Percentiles rank a stretch among this genome's conserved stretches.
These are phyloP conservation scores for Funneliformis geosporum DNA, from an alignment of 192 early-diverging fungal species.

Conservation along the genomic window DNA sequence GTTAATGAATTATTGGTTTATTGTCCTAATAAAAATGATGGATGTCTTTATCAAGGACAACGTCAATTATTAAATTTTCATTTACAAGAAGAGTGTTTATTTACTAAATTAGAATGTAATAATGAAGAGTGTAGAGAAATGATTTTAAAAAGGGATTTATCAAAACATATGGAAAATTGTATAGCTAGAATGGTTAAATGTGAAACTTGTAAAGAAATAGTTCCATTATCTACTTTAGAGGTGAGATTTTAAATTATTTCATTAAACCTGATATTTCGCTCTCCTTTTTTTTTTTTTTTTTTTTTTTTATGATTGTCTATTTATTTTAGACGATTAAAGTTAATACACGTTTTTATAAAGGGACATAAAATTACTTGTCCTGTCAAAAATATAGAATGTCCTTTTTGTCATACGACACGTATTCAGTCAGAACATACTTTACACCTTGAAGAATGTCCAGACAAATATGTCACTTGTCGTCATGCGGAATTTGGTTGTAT, in stretches of 20 bases:
- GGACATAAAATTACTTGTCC: slow-evolving; percentile 59
- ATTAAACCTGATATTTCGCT: background rate
- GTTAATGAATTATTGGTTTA: slow-evolving; percentile 66
- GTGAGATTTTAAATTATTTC: slow-evolving; percentile 39
- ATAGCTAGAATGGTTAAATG: slow-evolving; percentile 54
- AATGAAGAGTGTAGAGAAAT: slow-evolving; percentile 56
- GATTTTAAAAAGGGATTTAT: slow-evolving; percentile 57
- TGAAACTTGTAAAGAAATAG: slow-evolving; percentile 55
- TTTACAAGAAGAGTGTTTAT: slow-evolving; percentile 58
- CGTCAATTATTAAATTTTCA: slow-evolving; percentile 58
- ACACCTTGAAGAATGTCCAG: slow-evolving; percentile 51
- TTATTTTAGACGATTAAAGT: background rate
- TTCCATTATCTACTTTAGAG: slow-evolving; percentile 50
- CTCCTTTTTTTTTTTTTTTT: background rate
- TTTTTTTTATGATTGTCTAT: background rate
- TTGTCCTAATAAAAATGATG: slow-evolving; percentile 54
- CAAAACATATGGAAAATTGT: slow-evolving; percentile 59
- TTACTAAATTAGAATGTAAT: slow-evolving; percentile 49
- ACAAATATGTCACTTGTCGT: slow-evolving; percentile 43
- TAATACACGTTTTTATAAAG: slow-evolving; percentile 34
- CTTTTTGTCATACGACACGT: slow-evolving; percentile 51
- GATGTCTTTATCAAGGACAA: slow-evolving; percentile 60
- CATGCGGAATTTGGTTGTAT: slow-evolving; percentile 57
- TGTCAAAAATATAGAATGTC: slow-evolving; percentile 54
- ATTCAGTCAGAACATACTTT: slow-evolving; percentile 43